Evolutionary conservation across 768 basidiomycete species (phyloP), one percentile per base, ranked within the genome.

Genomic region (Termitomyces bulborhizus): DNA sequence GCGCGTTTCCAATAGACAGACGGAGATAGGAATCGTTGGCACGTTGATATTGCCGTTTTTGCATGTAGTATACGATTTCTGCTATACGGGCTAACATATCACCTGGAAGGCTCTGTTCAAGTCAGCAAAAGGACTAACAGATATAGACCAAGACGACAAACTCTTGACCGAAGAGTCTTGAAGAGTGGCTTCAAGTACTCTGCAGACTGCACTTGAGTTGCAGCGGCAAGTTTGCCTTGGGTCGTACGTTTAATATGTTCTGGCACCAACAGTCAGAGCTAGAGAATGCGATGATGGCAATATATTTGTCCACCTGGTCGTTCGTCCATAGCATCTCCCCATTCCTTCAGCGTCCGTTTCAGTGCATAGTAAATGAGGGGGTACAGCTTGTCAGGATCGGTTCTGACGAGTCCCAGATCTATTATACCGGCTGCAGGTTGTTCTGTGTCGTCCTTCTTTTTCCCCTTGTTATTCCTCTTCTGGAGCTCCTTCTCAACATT

Each of bases 21-120:
- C 97, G 88, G 24, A 99, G 83, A 68, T 99, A 99, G 0, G 95
- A 88, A 67, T 99, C 97, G 64, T 98, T 99, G 3, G 97, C 96
- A 53, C 78, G 82, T 69, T 98, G 93, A 63, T 99, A 99, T 68
- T 95, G 85, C 29, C 97, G 86, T 60, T 83, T 88, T 69, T 99
- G 97, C 93, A 97, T 96, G 71, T 93, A 74, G 65, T 98, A 90
- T 6, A 98, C 90, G 51, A 99, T 95, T 70, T 99, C 95, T 13
- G 93, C 86, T 57, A 93, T 88, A 42, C 88, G 84, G 40, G 76
- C 77, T 51, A 99, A 76, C 74, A 99, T 86, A 63, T 98, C 96
- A 11, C 80, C 70, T 9, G 90, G 88, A 13, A 98, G 76, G 32
- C 79, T 86, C 91, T 89, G 54, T 16, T 9, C 6, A 27, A n/a